Conservation (phyloP, 495 filamentous ascomycete genomes). For the Penicillium pancosmium region DNA sequence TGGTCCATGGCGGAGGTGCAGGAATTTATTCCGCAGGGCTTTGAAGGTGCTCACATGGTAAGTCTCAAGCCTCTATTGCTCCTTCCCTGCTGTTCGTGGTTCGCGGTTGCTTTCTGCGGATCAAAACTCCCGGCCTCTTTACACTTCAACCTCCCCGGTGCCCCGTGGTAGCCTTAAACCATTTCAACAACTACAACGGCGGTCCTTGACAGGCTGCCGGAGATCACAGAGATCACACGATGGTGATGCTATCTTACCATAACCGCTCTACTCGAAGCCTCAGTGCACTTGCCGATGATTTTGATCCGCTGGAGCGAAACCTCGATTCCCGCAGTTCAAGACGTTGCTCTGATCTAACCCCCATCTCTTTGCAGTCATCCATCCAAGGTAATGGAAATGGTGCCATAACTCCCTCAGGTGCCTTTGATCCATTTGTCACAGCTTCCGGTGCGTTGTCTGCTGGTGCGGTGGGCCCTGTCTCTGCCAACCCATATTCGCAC, state of each 20-base stretch:
- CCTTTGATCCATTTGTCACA: slow-evolving; percentile 66
- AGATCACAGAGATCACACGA: background rate
- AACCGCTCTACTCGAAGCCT: slow-evolving; percentile 17
- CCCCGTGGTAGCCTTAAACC: background rate
- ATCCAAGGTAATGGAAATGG: slow-evolving; percentile 48
- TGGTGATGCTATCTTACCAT: slow-evolving; percentile 12
- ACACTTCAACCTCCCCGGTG: background rate
- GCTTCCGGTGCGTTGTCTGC: slow-evolving; percentile 54
- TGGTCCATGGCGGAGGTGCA: slow-evolving; percentile 64
- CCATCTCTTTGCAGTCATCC: slow-evolving; percentile 31
- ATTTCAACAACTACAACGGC: background rate
- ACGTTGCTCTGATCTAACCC: slow-evolving; percentile 25
- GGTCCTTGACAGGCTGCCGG: background rate
- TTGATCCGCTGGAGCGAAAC: slow-evolving; percentile 8
- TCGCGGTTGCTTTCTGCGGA: background rate
- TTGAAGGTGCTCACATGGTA: slow-evolving; percentile 66
- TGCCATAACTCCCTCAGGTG: slow-evolving; percentile 31
- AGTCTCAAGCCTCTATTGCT: slow-evolving; percentile 42
- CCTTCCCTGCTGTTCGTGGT: slow-evolving; percentile 6
- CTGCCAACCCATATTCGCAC: slow-evolving; percentile 68
- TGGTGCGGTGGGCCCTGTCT: slow-evolving; percentile 47
- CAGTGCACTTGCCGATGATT: slow-evolving; percentile 29
- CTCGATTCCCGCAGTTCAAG: slow-evolving; percentile 8
- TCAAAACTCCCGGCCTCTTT: background rate
- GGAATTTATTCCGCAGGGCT: slow-evolving; percentile 82